These are phyloP conservation scores for Backusella circina DNA, from an alignment of 192 early-diverging fungal genomes.

Conservation along the genomic window DNA sequence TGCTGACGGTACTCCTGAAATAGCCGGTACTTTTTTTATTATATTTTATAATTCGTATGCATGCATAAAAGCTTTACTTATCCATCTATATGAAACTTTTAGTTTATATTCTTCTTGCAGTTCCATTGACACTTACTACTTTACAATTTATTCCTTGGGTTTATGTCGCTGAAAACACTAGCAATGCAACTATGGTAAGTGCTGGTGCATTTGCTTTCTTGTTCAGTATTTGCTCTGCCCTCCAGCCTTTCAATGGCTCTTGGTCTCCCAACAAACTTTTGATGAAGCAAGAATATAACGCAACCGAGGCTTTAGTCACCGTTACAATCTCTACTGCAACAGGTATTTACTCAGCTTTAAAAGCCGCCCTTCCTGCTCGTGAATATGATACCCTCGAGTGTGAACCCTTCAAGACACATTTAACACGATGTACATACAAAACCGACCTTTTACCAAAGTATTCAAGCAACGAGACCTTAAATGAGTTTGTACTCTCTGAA, in stretches of 20 bases:
- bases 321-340: conserved; percentile 33
- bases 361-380: conserved; percentile 7
- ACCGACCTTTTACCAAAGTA: not conserved
- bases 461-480: not conserved
- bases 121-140: conserved; percentile 31
- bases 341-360: not conserved
- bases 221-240: conserved; percentile 29
- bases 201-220: conserved; percentile 26
- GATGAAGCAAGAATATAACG: conserved; percentile 41
- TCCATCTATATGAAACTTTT: not conserved
- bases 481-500: not conserved
- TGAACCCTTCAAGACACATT: not conserved
- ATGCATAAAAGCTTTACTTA: not conserved
- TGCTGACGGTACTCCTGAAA: conserved; percentile 48
- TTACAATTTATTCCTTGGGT: conserved; percentile 45
- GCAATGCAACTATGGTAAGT: not conserved
- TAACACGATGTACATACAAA: conserved; percentile 2
- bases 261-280: conserved; percentile 43
- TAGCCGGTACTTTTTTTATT: conserved; percentile 14
- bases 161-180: conserved; percentile 31
- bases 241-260: conserved; percentile 36
- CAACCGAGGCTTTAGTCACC: conserved; percentile 19
- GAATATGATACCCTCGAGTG: not conserved
- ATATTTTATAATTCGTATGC: conserved; percentile 13
- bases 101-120: conserved; percentile 41